Evolutionary conservation across 2,329 filamentous ascomycete genomes (phyloP).

Genomic region (Periglandula ipomoeae): DNA sequence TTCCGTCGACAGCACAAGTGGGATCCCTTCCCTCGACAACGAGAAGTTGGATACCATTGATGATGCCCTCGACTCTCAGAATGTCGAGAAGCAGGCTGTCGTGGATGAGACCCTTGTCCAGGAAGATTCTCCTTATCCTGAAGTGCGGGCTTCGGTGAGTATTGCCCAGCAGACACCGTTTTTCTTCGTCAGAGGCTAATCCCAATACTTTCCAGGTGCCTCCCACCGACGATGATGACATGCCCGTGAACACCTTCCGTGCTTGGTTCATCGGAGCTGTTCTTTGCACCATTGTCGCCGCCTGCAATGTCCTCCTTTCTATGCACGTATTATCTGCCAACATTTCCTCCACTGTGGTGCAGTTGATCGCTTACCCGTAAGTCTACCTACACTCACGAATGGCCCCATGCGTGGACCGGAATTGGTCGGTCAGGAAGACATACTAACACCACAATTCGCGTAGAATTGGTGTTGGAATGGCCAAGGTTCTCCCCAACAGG

Average conservation of each 20-base stretch:
- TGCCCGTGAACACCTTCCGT: slow-evolving; percentile 46
- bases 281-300: slow-evolving; percentile 46
- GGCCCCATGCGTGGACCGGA: no score
- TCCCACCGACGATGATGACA: slow-evolving; percentile 39
- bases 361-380: slow-evolving; percentile 42
- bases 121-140: slow-evolving; percentile 37
- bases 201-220: slow-evolving; percentile 6
- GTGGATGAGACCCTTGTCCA: slow-evolving; percentile 37
- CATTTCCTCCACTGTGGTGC: slow-evolving; percentile 42
- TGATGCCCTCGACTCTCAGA: slow-evolving; percentile 31
- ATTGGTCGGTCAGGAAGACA: no score
- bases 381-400: not conserved
- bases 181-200: not conserved
- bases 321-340: slow-evolving; percentile 36
- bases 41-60: slow-evolving; percentile 42
- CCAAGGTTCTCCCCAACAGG: slow-evolving; percentile 18
- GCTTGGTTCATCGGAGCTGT: slow-evolving; percentile 48
- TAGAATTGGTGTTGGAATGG: slow-evolving; percentile 18
- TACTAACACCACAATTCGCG: not conserved
- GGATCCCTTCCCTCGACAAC: slow-evolving; percentile 46
- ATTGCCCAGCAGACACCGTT: not conserved
- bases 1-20: slow-evolving; percentile 43
- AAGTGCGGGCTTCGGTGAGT: slow-evolving; percentile 17
- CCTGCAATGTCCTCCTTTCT: slow-evolving; percentile 42
- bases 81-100: slow-evolving; percentile 33